These are phyloP conservation scores for Ocimum tenuiflorum DNA, from an alignment of 257 asterid genomes.

Conservation along the genomic window DNA sequence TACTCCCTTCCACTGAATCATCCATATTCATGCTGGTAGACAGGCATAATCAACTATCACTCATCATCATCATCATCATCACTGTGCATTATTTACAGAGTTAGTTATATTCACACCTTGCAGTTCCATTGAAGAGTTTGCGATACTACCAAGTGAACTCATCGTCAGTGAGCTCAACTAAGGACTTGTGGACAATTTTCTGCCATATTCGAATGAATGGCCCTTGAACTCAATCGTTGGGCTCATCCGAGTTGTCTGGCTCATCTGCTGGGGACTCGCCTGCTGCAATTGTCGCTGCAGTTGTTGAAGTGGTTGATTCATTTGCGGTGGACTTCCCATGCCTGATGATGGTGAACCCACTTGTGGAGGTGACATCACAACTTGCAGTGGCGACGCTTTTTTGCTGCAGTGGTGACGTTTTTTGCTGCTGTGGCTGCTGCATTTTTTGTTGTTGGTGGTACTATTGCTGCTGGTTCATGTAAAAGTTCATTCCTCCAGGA, in stretches of 20 bases:
- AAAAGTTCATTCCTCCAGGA: constrained; percentile 55
- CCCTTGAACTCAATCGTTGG: constrained; percentile 93
- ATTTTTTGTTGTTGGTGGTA: constrained; percentile 29
- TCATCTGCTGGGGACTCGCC: constrained; percentile 85
- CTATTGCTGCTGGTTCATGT: constrained; percentile 61
- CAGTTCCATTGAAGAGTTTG: constrained; percentile 81
- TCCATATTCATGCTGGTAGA: not conserved
- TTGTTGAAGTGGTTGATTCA: constrained; percentile 38
- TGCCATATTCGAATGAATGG: constrained; percentile 53
- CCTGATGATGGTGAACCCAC: constrained; percentile 87
- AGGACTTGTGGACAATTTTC: constrained; percentile 89
- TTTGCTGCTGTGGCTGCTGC: constrained; percentile 48
- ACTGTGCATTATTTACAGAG: constrained; percentile 42
- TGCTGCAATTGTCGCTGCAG: constrained; percentile 44
- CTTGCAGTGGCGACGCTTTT: constrained; percentile 57
- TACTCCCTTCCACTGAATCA: not conserved
- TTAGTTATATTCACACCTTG: constrained; percentile 77
- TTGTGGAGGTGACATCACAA: constrained; percentile 63
- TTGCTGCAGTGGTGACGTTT: too few relatives aligned
- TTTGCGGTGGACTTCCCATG: constrained; percentile 58
- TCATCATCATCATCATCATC: not conserved
- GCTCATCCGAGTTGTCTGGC: constrained; percentile 88
- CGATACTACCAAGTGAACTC: constrained; percentile 76
- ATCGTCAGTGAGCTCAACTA: constrained; percentile 88
- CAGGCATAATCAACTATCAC: not conserved